Conservation (phyloP, 345 rosid species). For the Citrus maxima region DNA sequence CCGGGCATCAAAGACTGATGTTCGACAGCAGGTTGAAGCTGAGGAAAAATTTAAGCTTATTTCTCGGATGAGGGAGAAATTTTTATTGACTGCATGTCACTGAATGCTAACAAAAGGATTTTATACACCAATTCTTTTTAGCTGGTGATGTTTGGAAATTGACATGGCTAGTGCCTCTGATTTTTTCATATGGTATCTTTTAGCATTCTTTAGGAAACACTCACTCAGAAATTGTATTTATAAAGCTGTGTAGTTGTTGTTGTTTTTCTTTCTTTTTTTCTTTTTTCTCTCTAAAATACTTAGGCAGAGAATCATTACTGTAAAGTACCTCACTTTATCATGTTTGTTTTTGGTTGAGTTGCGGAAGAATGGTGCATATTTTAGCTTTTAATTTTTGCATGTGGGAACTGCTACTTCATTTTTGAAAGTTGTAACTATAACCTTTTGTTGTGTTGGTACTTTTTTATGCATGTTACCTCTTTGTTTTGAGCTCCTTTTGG, state of each 20-base stretch:
- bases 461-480: too few relatives aligned
- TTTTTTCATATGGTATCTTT: background rate
- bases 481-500: too few relatives aligned
- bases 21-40: slow-evolving; percentile 76
- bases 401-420: background rate
- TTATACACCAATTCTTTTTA: slow-evolving; percentile 11
- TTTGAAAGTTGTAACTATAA: background rate
- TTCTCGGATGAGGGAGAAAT: slow-evolving; percentile 78
- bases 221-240: background rate
- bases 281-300: too few relatives aligned
- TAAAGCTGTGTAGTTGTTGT: background rate
- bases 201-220: background rate
- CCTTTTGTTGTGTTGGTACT: background rate
- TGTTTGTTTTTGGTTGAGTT: background rate
- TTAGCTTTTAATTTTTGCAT: background rate
- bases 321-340: background rate
- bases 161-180: background rate
- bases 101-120: slow-evolving; percentile 17
- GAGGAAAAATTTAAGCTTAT: slow-evolving; percentile 92
- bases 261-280: too few relatives aligned
- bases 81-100: slow-evolving; percentile 29
- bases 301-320: background rate
- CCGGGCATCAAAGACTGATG: slow-evolving; percentile 63
- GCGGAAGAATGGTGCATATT: background rate
- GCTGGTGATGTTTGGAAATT: background rate